Percentiles rank a stretch among this genome's conserved stretches.
Evolutionary conservation across 1,284 basidiomycete species (phyloP).

Genomic region (Tilletiopsis washingtonensis): DNA sequence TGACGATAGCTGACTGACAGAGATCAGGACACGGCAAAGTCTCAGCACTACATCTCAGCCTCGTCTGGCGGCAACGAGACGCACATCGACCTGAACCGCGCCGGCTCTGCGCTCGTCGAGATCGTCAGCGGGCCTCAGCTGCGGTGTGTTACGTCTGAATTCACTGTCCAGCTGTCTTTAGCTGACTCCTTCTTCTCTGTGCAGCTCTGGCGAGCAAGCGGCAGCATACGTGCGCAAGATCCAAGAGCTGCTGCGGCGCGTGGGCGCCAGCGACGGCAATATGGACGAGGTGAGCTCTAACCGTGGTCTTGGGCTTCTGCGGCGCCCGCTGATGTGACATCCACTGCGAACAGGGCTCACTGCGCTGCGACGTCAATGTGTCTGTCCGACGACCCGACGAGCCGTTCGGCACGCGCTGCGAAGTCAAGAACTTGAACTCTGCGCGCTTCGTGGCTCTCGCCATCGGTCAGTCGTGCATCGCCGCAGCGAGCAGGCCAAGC

Average conservation of each 20-base stretch:
- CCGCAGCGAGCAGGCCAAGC: not conserved
- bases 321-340: too few relatives aligned
- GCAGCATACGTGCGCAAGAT: slow-evolving; percentile 77
- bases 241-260: slow-evolving; percentile 69
- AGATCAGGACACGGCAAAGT: slow-evolving; percentile 78
- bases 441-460: slow-evolving; percentile 77
- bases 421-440: slow-evolving; percentile 96
- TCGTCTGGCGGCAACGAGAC: slow-evolving; percentile 54
- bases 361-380: slow-evolving; percentile 92
- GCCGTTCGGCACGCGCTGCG: slow-evolving; percentile 74
- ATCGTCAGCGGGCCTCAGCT: slow-evolving; percentile 93
- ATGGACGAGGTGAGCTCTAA: slow-evolving; percentile 75
- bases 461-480: slow-evolving; percentile 59
- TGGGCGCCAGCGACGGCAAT: slow-evolving; percentile 86
- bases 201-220: slow-evolving; percentile 87
- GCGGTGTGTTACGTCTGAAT: too few relatives aligned
- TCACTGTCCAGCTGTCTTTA: too few relatives aligned
- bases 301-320: too few relatives aligned
- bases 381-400: slow-evolving; percentile 56
- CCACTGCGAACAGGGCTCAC: too few relatives aligned
- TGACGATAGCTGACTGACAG: not conserved
- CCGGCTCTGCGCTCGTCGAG: slow-evolving; percentile 83
- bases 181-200: too few relatives aligned
- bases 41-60: slow-evolving; percentile 53
- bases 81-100: slow-evolving; percentile 80